phyloP scores from a whole-genome alignment of 805 yeast genomes.

The Saturnispora kantuleensis region DNA sequence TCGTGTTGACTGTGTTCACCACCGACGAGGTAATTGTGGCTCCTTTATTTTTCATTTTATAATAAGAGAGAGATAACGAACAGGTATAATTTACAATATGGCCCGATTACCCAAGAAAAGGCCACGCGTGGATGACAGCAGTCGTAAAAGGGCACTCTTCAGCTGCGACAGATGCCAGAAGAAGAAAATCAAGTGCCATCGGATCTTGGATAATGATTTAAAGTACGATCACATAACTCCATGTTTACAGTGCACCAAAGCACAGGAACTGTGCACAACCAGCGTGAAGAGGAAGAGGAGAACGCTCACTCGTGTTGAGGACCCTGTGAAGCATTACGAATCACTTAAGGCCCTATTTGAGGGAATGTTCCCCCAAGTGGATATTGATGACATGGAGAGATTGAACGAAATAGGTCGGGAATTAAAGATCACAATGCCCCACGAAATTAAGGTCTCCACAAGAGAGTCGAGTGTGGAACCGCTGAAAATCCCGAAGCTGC shows the following conservation, averaged over 20 bases:
- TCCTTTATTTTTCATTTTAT: conserved; percentile 9
- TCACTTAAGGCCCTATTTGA: conserved; percentile 30
- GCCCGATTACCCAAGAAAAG: conserved; percentile 22
- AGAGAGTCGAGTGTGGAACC: conserved; percentile 8
- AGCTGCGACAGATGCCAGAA: conserved; percentile 38
- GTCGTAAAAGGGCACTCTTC: conserved; percentile 33
- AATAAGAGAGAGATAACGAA: not conserved
- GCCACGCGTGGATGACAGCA: conserved; percentile 29
- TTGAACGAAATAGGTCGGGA: conserved; percentile 30
- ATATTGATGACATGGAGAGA: conserved; percentile 33
- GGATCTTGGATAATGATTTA: conserved; percentile 26
- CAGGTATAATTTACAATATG: not conserved
- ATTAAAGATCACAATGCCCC: conserved; percentile 29
- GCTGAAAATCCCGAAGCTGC: conserved; percentile 12
- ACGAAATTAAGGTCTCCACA: conserved; percentile 11
- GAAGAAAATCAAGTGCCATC: conserved; percentile 33
- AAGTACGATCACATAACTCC: conserved; percentile 31
- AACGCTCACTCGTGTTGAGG: conserved; percentile 33
- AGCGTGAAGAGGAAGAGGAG: conserved; percentile 34
- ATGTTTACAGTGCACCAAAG: conserved; percentile 30
- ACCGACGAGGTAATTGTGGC: conserved; percentile 53
- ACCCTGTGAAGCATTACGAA: conserved; percentile 34
- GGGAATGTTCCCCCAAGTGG: conserved; percentile 36
- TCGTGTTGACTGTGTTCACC: conserved; percentile 62
- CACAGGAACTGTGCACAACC: conserved; percentile 32